Evolutionary conservation across 805 yeast species (phyloP).

Genomic region (Yamadazyma paraphyllophila): DNA sequence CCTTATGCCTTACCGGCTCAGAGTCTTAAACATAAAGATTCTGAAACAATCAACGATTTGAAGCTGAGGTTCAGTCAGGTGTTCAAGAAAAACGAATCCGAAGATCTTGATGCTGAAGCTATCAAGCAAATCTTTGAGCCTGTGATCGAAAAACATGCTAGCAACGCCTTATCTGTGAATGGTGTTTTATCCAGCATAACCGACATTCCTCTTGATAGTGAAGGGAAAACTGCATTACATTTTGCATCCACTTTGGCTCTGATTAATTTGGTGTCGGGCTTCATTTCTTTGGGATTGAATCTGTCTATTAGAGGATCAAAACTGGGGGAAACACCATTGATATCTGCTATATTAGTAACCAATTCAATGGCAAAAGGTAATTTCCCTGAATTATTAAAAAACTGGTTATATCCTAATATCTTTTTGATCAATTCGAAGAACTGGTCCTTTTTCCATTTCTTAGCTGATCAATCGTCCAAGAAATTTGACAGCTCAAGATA

Average conservation of each 20-base stretch:
- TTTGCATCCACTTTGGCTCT: slow-evolving; percentile 44
- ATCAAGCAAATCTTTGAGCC: slow-evolving; percentile 24
- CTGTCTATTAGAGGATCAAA: slow-evolving; percentile 40
- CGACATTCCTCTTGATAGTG: slow-evolving; percentile 39
- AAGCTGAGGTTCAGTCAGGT: slow-evolving; percentile 33
- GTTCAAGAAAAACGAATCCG: slow-evolving; percentile 31
- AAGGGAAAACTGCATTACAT: slow-evolving; percentile 43
- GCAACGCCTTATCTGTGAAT: background rate
- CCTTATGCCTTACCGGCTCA: slow-evolving; percentile 37
- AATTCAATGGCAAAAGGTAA: slow-evolving; percentile 77
- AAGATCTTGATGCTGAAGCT: slow-evolving; percentile 19
- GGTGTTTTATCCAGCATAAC: slow-evolving; percentile 13
- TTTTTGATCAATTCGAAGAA: slow-evolving; percentile 55
- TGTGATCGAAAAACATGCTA: slow-evolving; percentile 15
- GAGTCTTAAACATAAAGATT: slow-evolving; percentile 19
- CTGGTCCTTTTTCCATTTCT: slow-evolving; percentile 83
- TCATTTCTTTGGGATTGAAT: slow-evolving; percentile 33
- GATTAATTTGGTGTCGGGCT: slow-evolving; percentile 30
- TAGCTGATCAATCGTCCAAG: slow-evolving; percentile 42
- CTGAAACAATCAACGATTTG: slow-evolving; percentile 29
- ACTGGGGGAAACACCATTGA: slow-evolving; percentile 41
- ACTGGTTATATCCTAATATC: slow-evolving; percentile 60
- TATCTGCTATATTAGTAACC: slow-evolving; percentile 80
- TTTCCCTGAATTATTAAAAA: slow-evolving; percentile 65
- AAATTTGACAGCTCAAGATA: slow-evolving; percentile 35